Evolutionary conservation across 208 protist genomes (phyloP).

Genomic region (Entamoeba moshkovskii): DNA sequence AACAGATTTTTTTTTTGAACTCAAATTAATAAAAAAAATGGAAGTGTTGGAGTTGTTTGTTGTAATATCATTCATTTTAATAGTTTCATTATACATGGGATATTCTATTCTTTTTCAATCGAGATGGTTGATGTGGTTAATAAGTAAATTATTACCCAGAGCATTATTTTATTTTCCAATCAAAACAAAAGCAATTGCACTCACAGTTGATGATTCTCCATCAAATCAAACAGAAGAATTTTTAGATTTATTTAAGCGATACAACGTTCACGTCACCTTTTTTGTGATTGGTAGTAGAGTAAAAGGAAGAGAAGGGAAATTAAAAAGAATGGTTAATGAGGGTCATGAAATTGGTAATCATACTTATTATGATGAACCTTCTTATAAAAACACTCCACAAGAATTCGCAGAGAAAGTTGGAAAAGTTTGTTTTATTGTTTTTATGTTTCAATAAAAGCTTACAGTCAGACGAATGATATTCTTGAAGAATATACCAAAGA

Average conservation of each 20-base stretch:
- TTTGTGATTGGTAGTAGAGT: conserved; percentile 1
- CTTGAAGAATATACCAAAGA: neutral
- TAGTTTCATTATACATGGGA: neutral
- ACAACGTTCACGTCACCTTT: neutral
- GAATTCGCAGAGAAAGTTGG: neutral
- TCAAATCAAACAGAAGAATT: conserved; percentile 1
- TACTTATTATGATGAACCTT: neutral
- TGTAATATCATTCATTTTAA: neutral
- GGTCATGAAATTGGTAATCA: conserved; percentile 14
- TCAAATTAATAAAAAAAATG: neutral
- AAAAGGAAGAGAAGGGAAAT: neutral
- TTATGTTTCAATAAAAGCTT: neutral
- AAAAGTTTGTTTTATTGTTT: neutral
- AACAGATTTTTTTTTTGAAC: too few relatives aligned
- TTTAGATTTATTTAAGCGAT: neutral
- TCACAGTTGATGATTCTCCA: neutral
- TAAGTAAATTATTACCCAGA: neutral
- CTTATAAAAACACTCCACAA: neutral
- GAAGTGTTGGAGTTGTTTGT: neutral
- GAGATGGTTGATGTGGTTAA: neutral
- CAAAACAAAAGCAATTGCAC: neutral
- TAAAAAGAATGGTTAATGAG: neutral
- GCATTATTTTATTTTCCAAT: neutral
- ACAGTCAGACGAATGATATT: neutral
- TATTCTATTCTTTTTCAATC: neutral